Conservation (phyloP, 176 grass and related monocot species). For the Zizania latifolia region DNA sequence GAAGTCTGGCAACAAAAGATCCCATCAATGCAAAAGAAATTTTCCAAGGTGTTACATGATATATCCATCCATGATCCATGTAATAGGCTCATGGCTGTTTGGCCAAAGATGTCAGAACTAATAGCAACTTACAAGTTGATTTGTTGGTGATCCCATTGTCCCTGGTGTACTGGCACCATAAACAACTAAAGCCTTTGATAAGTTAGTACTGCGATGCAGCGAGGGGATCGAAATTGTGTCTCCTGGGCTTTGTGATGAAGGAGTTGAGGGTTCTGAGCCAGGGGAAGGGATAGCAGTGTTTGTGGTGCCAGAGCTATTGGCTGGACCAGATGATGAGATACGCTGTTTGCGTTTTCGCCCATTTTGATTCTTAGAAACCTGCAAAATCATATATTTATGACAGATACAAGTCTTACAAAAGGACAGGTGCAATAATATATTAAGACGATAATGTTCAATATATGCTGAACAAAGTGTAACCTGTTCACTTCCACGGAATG, state of each 20-base stretch:
- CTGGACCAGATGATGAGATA: slow-evolving; percentile 60
- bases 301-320: slow-evolving; percentile 78
- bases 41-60: neutral
- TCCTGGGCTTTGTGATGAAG: slow-evolving; percentile 72
- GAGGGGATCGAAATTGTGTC: slow-evolving; percentile 66
- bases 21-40: neutral
- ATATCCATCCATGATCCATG: too few species aligned
- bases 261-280: slow-evolving; percentile 86
- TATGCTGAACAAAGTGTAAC: slow-evolving; percentile 31
- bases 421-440: neutral
- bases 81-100: neutral
- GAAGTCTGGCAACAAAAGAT: neutral
- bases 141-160: slow-evolving; percentile 52
- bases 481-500: slow-evolving; percentile 62
- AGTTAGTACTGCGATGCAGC: slow-evolving; percentile 41
- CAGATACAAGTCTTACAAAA: neutral
- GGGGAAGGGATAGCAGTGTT: slow-evolving; percentile 76
- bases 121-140: slow-evolving; percentile 57
- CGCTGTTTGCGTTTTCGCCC: slow-evolving; percentile 77
- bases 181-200: slow-evolving; percentile 51
- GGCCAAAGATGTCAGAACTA: slow-evolving; percentile 3
- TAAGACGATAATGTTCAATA: slow-evolving; percentile 5
- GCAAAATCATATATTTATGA: slow-evolving; percentile 15
- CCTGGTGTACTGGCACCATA: slow-evolving; percentile 38
- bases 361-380: slow-evolving; percentile 60